Conservation (phyloP, 2,329 filamentous ascomycete genomes). For the Zasmidium angulare region DNA sequence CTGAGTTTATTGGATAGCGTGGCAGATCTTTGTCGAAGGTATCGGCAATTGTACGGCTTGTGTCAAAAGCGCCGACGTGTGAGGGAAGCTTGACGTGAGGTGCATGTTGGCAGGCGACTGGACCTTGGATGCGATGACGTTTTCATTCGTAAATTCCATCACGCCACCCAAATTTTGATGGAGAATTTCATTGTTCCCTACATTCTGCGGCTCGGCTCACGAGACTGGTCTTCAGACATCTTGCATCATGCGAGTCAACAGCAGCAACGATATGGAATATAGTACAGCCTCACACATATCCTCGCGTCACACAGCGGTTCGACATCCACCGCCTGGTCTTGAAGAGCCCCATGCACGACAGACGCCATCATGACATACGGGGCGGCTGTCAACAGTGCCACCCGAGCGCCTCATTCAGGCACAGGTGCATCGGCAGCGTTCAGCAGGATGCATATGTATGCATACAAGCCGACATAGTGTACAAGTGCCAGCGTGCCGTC, state of each 20-base stretch:
- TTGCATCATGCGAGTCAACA: too few species aligned
- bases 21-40: neutral
- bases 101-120: too few species aligned
- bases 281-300: neutral
- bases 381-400: neutral
- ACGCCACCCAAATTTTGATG: neutral
- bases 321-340: too few species aligned
- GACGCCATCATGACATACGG: neutral
- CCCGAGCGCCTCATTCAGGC: constrained; percentile 1
- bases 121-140: too few species aligned
- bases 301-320: too few species aligned
- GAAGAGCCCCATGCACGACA: too few species aligned
- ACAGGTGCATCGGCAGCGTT: constrained; percentile 26
- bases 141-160: too few species aligned
- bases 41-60: too few species aligned
- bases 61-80: too few species aligned
- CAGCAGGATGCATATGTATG: constrained; percentile 24
- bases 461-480: constrained; percentile 27
- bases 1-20: neutral
- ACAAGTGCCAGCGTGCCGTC: constrained; percentile 26
- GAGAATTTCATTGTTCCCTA: neutral
- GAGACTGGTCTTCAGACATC: too few species aligned
- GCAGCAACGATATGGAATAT: too few species aligned
- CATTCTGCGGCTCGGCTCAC: neutral
- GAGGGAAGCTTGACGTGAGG: too few species aligned